These are phyloP conservation scores for Senecio squalidus DNA, from an alignment of 140 eudicot genomes.

Conservation along the genomic window DNA sequence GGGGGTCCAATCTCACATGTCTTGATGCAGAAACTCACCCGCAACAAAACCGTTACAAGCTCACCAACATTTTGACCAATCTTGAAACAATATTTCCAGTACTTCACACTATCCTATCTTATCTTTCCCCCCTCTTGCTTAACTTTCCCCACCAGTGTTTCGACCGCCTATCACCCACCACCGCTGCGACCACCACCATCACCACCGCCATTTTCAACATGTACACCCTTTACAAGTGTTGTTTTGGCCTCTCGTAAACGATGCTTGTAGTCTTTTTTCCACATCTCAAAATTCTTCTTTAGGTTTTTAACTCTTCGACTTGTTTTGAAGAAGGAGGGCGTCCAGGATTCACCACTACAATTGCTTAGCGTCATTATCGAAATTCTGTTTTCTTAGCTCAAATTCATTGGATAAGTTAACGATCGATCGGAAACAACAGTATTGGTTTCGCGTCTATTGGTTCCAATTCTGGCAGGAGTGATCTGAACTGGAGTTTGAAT, in stretches of 20 bases:
- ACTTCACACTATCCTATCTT: slow-evolving; percentile 32
- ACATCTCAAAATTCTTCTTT: slow-evolving; percentile 47
- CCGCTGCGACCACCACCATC: slow-evolving; percentile 14
- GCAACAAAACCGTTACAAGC: neutral
- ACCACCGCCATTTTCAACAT: slow-evolving; percentile 22
- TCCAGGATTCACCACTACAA: slow-evolving; percentile 32
- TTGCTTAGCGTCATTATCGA: slow-evolving; percentile 58
- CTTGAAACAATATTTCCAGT: neutral
- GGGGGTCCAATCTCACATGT: neutral
- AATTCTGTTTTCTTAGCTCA: slow-evolving; percentile 53
- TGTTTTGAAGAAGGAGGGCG: slow-evolving; percentile 34
- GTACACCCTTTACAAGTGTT: slow-evolving; percentile 25
- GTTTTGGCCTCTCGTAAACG: slow-evolving; percentile 55
- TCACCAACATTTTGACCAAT: neutral
- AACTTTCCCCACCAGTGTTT: slow-evolving; percentile 40
- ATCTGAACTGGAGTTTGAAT: slow-evolving; percentile 48
- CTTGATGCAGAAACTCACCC: neutral
- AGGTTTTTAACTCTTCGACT: slow-evolving; percentile 44
- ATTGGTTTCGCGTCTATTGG: slow-evolving; percentile 21
- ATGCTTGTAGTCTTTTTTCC: slow-evolving; percentile 70
- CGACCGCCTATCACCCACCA: slow-evolving; percentile 16
- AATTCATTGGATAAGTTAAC: slow-evolving; percentile 49
- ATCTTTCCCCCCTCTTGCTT: slow-evolving; percentile 32
- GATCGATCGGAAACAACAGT: slow-evolving; percentile 28
- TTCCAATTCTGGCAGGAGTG: slow-evolving; percentile 38